Evolutionary conservation across 2,329 filamentous ascomycete species (phyloP).

Genomic region (Trichophyton simii): DNA sequence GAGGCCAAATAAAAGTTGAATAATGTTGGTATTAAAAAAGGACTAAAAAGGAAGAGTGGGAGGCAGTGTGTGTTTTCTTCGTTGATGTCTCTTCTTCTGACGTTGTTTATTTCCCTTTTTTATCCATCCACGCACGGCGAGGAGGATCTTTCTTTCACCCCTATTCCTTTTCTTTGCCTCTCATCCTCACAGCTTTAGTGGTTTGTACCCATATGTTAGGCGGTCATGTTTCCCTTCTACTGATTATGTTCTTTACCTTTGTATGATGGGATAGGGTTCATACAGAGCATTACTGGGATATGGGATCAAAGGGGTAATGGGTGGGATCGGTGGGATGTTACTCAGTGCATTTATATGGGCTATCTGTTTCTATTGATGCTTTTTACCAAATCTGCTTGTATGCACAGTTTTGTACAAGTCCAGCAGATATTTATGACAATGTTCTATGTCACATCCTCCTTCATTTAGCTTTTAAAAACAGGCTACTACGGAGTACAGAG

Average conservation of each 20-base stretch:
- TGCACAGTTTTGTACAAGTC: too few relatives aligned
- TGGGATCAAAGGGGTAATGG: background rate
- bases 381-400: background rate
- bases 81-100: background rate
- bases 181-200: background rate
- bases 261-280: background rate
- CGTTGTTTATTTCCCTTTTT: background rate
- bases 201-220: background rate
- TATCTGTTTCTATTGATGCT: background rate
- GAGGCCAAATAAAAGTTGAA: background rate
- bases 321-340: background rate
- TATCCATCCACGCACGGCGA: background rate
- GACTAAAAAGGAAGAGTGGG: conserved; percentile 7
- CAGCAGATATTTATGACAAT: too few relatives aligned
- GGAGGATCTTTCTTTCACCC: too few relatives aligned
- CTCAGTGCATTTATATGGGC: background rate
- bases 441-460: too few relatives aligned
- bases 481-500: too few relatives aligned
- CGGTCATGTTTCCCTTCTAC: background rate
- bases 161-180: background rate
- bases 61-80: background rate
- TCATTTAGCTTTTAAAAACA: too few relatives aligned
- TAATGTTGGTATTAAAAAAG: background rate
- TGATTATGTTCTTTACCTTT: background rate
- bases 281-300: background rate